Percentiles rank a stretch among this genome's conserved stretches.
phyloP scores from a whole-genome alignment of 495 filamentous ascomycete genomes.

The Niebla homalea region DNA sequence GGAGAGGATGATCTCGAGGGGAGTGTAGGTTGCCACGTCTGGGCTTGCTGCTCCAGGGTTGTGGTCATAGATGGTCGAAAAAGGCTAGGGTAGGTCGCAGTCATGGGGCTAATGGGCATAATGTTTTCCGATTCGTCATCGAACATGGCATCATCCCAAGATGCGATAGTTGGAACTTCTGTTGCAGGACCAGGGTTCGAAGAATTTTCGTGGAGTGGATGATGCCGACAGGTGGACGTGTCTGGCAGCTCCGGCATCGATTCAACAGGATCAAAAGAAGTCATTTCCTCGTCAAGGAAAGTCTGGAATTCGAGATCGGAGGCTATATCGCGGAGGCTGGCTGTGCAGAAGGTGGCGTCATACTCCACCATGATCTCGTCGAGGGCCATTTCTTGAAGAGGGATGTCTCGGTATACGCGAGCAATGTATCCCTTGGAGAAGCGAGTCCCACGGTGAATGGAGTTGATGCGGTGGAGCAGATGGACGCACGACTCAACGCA shows the following conservation, averaged over 20 bases:
- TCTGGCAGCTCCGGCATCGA: constrained; percentile 8
- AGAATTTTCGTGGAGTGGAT: no score
- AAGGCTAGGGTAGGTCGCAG: constrained; percentile 3
- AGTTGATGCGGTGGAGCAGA: constrained; percentile 45
- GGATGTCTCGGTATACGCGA: constrained; percentile 12
- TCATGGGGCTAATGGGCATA: constrained; percentile 4
- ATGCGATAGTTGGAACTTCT: no score
- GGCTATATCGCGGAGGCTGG: constrained; percentile 11
- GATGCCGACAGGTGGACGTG: constrained; percentile 2
- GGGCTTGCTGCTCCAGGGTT: constrained; percentile 1
- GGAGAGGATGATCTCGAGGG: background rate
- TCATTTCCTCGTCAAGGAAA: background rate
- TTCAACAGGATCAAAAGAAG: background rate
- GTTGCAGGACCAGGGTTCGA: no score
- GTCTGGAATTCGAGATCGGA: background rate
- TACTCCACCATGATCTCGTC: constrained; percentile 11
- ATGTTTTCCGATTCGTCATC: background rate
- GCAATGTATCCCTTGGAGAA: constrained; percentile 11
- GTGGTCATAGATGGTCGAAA: constrained; percentile 4
- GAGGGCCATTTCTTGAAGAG: constrained; percentile 3
- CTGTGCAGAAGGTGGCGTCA: constrained; percentile 6
- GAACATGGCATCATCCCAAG: no score
- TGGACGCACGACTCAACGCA: constrained; percentile 36
- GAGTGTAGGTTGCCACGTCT: background rate
- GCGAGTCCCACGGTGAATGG: constrained; percentile 11